These are phyloP conservation scores for Heimioporus sp. DNA, from an alignment of 768 basidiomycete species.

Conservation along the genomic window DNA sequence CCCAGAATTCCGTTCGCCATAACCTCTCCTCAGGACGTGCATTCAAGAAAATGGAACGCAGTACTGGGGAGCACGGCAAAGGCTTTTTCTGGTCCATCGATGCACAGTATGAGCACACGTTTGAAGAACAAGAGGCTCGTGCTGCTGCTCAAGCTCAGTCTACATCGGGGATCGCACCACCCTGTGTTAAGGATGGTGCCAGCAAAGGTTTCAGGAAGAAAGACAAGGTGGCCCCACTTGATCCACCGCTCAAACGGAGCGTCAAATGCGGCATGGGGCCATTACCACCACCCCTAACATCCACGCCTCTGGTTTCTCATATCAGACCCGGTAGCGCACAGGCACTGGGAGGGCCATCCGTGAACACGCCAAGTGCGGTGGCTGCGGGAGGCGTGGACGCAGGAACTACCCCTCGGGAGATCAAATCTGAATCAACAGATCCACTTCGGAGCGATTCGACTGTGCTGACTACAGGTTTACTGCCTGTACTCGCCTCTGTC, in stretches of 20 bases:
- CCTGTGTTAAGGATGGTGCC: constrained; percentile 36
- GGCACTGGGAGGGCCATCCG: background rate
- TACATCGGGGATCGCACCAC: constrained; percentile 16
- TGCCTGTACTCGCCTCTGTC: background rate
- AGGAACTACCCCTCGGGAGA: background rate
- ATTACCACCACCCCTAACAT: constrained; percentile 68
- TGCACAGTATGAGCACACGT: constrained; percentile 60
- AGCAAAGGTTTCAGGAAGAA: constrained; percentile 49
- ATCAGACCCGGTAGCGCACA: constrained; percentile 5
- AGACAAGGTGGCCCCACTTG: constrained; percentile 50
- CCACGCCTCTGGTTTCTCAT: constrained; percentile 51
- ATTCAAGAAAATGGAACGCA: constrained; percentile 88
- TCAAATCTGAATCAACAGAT: constrained; percentile 8
- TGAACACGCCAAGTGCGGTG: too few species aligned
- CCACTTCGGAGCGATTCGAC: constrained; percentile 2
- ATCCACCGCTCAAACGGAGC: constrained; percentile 69
- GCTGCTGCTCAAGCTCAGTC: constrained; percentile 34
- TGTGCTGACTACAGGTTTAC: background rate
- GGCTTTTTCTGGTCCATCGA: constrained; percentile 95
- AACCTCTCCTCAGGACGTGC: constrained; percentile 91
- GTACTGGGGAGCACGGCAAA: constrained; percentile 83
- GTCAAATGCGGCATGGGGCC: constrained; percentile 59
- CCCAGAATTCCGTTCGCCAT: constrained; percentile 90
- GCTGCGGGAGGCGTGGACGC: too few species aligned
- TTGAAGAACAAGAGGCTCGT: constrained; percentile 70